These are phyloP conservation scores for Mycena amicta DNA, from an alignment of 768 basidiomycete species.

Conservation along the genomic window DNA sequence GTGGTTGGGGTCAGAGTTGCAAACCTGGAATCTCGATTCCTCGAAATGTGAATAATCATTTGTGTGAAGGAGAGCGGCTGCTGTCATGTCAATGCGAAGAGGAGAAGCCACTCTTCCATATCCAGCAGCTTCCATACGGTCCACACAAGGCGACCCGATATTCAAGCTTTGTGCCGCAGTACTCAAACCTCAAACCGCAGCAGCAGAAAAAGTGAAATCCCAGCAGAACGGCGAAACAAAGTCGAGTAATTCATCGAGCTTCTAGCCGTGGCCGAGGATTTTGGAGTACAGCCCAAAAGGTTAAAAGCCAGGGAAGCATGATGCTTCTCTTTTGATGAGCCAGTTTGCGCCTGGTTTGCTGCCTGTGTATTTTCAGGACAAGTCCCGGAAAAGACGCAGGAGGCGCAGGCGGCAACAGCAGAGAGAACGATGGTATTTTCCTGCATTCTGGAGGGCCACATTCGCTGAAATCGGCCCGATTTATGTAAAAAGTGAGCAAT, in stretches of 20 bases:
- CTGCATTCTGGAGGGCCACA: neutral
- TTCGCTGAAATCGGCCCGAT: neutral
- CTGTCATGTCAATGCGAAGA: neutral
- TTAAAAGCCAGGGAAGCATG: neutral
- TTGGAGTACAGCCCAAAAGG: neutral
- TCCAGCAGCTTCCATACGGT: neutral
- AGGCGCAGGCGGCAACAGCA: neutral
- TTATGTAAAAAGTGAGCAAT: too few relatives aligned
- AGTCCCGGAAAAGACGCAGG: neutral
- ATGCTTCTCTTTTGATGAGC: neutral
- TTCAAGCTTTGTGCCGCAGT: neutral
- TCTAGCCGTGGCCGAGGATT: neutral
- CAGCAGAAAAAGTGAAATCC: neutral
- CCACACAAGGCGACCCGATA: neutral
- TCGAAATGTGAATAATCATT: neutral
- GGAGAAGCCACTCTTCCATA: neutral
- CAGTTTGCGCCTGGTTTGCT: neutral
- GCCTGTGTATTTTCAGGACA: neutral
- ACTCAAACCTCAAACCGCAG: neutral
- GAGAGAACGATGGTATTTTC: neutral
- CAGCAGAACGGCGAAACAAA: neutral
- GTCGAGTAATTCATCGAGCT: neutral
- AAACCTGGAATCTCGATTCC: neutral
- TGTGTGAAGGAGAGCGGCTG: neutral
- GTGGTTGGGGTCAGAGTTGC: constrained; percentile 25